phyloP scores from a whole-genome alignment of 2,329 filamentous ascomycete genomes.

The Apiospora sp. region DNA sequence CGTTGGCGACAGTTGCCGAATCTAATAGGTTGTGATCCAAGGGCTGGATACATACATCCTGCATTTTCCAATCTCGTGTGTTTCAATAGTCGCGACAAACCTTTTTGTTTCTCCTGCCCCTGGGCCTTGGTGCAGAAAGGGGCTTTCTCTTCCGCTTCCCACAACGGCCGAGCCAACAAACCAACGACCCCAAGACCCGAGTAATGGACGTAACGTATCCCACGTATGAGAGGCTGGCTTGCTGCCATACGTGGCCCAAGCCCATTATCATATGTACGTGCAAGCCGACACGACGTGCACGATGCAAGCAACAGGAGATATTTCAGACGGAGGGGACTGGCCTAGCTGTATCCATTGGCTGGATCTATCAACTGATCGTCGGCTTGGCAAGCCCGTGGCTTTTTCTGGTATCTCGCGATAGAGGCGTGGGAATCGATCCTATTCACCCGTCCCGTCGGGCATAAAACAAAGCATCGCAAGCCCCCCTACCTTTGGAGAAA shows the following conservation, averaged over 20 bases:
- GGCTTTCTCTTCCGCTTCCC: constrained; percentile 6
- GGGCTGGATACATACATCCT: background rate
- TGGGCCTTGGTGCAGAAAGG: background rate
- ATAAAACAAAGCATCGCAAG: constrained; percentile 1
- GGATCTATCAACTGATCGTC: constrained; percentile 10
- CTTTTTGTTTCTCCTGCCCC: background rate
- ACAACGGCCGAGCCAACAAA: background rate
- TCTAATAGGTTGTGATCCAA: background rate
- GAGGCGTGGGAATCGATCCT: background rate
- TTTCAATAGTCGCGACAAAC: constrained; percentile 3
- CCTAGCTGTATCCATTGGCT: background rate
- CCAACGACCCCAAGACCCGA: background rate
- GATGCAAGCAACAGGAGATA: background rate
- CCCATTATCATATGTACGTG: background rate
- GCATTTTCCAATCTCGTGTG: background rate
- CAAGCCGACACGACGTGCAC: background rate
- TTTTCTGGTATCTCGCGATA: constrained; percentile 4
- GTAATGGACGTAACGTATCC: constrained; percentile 15
- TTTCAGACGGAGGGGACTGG: constrained; percentile 9
- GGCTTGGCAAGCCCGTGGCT: constrained; percentile 21
- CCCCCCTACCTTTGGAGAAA: background rate
- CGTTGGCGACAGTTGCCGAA: background rate
- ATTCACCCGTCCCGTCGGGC: constrained; percentile 12
- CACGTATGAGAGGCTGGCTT: background rate
- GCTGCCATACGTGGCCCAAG: background rate